These are phyloP conservation scores for Globisporangium takayamanum DNA, from an alignment of 352 stramenopile species.

Conservation along the genomic window DNA sequence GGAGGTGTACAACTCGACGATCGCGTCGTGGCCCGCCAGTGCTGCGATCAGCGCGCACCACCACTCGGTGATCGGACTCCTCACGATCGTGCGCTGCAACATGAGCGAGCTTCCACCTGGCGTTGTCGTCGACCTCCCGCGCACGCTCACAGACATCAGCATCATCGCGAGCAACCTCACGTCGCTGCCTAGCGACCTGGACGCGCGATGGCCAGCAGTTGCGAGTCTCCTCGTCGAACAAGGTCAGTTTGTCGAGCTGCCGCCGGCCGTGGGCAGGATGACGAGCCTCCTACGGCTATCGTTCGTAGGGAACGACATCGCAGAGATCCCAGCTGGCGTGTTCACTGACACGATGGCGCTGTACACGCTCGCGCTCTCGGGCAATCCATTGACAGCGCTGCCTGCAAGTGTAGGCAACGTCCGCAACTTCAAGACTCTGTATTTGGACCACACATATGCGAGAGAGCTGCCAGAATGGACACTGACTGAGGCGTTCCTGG, in stretches of 20 bases:
- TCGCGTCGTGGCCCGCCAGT: conserved; percentile 16
- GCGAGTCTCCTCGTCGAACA: conserved; percentile 6
- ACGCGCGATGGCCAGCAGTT: conserved; percentile 5
- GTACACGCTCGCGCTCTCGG: conserved; percentile 7
- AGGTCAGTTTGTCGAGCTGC: not conserved
- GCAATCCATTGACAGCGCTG: conserved; percentile 1
- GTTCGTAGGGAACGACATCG: conserved; percentile 8
- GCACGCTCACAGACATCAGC: conserved; percentile 7
- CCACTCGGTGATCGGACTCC: conserved; percentile 9
- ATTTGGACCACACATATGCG: conserved; percentile 5
- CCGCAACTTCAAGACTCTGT: conserved; percentile 10
- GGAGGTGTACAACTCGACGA: conserved; percentile 29
- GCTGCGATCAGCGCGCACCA: conserved; percentile 16
- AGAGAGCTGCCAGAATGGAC: conserved; percentile 1
- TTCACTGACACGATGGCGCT: conserved; percentile 5
- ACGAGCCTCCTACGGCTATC: conserved; percentile 8
- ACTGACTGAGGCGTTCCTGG: conserved; percentile 5
- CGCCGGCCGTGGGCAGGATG: conserved; percentile 1
- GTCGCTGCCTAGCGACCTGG: conserved; percentile 5
- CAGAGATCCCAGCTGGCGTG: not conserved
- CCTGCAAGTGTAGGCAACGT: conserved; percentile 1
- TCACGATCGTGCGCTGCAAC: conserved; percentile 7
- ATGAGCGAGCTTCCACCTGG: conserved; percentile 8
- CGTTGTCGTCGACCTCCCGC: conserved; percentile 3
- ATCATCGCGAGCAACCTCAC: conserved; percentile 13